Evolutionary conservation across 768 basidiomycete genomes (phyloP).

Genomic region (Lactifluus pinguis): DNA sequence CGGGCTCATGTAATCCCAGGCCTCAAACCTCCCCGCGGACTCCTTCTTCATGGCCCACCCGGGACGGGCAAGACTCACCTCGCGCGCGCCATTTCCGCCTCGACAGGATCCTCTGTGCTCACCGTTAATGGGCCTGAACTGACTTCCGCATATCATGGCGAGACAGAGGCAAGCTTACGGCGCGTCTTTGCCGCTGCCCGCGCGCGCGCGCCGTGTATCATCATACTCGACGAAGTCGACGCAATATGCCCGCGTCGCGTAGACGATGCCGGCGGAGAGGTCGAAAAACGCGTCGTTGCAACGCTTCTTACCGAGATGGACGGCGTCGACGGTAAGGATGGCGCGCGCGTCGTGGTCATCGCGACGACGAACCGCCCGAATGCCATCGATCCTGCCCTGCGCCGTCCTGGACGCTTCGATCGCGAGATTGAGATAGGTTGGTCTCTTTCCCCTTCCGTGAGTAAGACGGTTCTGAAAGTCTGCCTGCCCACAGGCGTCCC

Average conservation of each 20-base stretch:
- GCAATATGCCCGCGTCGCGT: slow-evolving; percentile 88
- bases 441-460: slow-evolving; percentile 16
- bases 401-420: slow-evolving; percentile 87
- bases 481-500: slow-evolving; percentile 58
- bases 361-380: slow-evolving; percentile 95
- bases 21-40: slow-evolving; percentile 93
- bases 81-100: slow-evolving; percentile 86
- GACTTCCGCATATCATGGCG: slow-evolving; percentile 92
- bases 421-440: slow-evolving; percentile 91
- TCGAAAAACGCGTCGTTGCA: slow-evolving; percentile 93
- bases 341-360: slow-evolving; percentile 78
- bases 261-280: slow-evolving; percentile 86
- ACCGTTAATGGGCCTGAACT: slow-evolving; percentile 94
- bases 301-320: slow-evolving; percentile 92
- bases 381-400: slow-evolving; percentile 87
- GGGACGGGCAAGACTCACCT: slow-evolving; percentile 98
- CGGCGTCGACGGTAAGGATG: slow-evolving; percentile 56
- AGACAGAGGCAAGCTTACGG: slow-evolving; percentile 86
- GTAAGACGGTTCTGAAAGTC: neutral
- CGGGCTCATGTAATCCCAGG: slow-evolving; percentile 34
- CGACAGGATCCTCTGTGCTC: slow-evolving; percentile 80
- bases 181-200: slow-evolving; percentile 85
- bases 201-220: slow-evolving; percentile 77
- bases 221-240: slow-evolving; percentile 94
- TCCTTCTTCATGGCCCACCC: slow-evolving; percentile 90